Evolutionary conservation across 75 land plant genomes (phyloP), one percentile per base, ranked within the genome.

Genomic region (Selaginella tamariscina): DNA sequence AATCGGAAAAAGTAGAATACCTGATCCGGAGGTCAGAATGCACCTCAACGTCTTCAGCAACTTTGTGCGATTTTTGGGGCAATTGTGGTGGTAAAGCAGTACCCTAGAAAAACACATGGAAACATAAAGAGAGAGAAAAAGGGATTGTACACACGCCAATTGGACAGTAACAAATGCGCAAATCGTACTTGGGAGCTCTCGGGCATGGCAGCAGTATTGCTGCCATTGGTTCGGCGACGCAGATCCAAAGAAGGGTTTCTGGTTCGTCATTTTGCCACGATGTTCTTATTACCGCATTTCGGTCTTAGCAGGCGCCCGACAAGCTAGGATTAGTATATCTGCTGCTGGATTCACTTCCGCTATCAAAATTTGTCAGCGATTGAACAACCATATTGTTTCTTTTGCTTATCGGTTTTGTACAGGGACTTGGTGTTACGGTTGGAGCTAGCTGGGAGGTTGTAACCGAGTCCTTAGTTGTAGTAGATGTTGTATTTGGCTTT

Each of bases 1-100:
- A 30, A 73, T 30, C 11, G 24, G 5, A 22, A 56, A 71, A 59
- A 30, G 22, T 28, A 31, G n/a, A 70, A 1, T 64, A 91, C 97
- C 81, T 72, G 54, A 91, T 88, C 24, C 86, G 64, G 66, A 91
- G 64, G 26, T 92, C 89, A 8, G 97, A 88, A 69, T 85, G 84
- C 63, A 70, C 77, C 56, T 91, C 97, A 44, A 86, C 70, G 24
- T 81, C 79, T 31, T 64, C 18, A 22, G 68, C 71, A 29, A 30
- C 70, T 0, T 55, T 32, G 26, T 65, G 2, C 26, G 67, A 29
- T 28, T 0, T 77, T 79, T 15, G 65, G 22, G 24, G 54, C 18
- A 18, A n/a, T n/a, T n/a, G n/a, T 5, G 49, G 15, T 89, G 5
- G 80, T 89, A 1, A 86, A 86, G 22, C 66, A 55, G 55, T 75